Evolutionary conservation across 2,329 filamentous ascomycete genomes (phyloP).

Genomic region (Diplodia seriata): DNA sequence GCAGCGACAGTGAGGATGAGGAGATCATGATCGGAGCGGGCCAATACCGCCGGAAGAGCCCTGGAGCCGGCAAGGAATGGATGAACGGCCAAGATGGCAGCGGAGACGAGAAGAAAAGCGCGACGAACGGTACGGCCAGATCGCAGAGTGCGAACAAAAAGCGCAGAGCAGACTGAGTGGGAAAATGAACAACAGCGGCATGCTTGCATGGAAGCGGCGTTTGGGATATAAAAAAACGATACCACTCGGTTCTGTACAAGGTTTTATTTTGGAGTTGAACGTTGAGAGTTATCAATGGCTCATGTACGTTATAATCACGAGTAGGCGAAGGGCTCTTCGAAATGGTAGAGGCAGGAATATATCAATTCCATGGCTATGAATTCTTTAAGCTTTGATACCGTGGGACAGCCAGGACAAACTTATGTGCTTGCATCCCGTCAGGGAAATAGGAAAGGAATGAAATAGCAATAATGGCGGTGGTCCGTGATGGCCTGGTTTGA

Average conservation of each 20-base stretch:
- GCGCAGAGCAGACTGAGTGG: constrained; percentile 41
- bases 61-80: constrained; percentile 73
- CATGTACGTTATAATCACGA: neutral
- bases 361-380: no score
- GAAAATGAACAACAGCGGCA: constrained; percentile 23
- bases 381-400: no score
- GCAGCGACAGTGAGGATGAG: constrained; percentile 96
- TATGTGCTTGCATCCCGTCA: no score
- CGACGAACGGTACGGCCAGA: constrained; percentile 41
- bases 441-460: no score
- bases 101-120: constrained; percentile 45
- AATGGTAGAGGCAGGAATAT: no score
- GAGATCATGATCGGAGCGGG: constrained; percentile 71
- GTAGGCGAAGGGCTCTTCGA: no score
- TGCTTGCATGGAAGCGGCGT: constrained; percentile 31
- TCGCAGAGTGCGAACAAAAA: constrained; percentile 45
- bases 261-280: neutral
- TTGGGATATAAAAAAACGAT: neutral
- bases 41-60: constrained; percentile 86
- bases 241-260: constrained; percentile 5
- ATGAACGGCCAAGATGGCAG: constrained; percentile 59
- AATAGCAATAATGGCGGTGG: no score
- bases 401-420: no score
- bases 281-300: neutral
- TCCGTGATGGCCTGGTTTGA: no score